Evolutionary conservation across 2,329 filamentous ascomycete species (phyloP).

Genomic region (Phialocephala subalpina): DNA sequence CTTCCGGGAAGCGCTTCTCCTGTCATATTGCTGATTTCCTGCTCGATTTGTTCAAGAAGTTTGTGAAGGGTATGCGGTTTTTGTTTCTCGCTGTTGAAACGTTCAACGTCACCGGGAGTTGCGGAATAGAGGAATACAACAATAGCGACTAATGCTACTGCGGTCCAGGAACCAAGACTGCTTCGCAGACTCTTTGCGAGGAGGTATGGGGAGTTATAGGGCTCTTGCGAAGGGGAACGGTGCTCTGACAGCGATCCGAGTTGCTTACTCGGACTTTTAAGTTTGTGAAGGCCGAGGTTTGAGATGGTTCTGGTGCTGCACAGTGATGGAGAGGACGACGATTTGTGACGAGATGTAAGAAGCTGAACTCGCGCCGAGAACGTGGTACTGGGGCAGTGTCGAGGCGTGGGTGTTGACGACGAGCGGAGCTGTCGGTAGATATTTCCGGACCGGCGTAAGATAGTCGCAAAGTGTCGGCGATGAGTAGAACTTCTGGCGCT

Average conservation of each 20-base stretch:
- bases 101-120: slow-evolving; percentile 7
- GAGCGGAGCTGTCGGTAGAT: background rate
- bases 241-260: background rate
- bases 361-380: background rate
- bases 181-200: slow-evolving; percentile 20
- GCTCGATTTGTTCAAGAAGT: slow-evolving; percentile 15
- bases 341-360: background rate
- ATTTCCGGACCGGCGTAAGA: slow-evolving; percentile 8
- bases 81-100: slow-evolving; percentile 9
- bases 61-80: slow-evolving; percentile 11
- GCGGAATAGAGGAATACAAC: slow-evolving; percentile 29
- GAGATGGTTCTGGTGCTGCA: background rate
- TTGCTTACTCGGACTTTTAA: slow-evolving; percentile 10
- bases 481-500: slow-evolving; percentile 8
- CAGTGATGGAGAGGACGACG: background rate
- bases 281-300: background rate
- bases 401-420: background rate
- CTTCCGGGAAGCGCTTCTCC: slow-evolving; percentile 69
- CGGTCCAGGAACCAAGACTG: slow-evolving; percentile 28
- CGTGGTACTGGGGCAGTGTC: slow-evolving; percentile 1
- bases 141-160: slow-evolving; percentile 21
- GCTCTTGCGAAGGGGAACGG: background rate
- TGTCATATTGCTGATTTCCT: slow-evolving; percentile 48
- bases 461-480: background rate
- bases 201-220: background rate